Conservation (phyloP, 2,329 filamentous ascomycete genomes). For the Shiraia sp. region DNA sequence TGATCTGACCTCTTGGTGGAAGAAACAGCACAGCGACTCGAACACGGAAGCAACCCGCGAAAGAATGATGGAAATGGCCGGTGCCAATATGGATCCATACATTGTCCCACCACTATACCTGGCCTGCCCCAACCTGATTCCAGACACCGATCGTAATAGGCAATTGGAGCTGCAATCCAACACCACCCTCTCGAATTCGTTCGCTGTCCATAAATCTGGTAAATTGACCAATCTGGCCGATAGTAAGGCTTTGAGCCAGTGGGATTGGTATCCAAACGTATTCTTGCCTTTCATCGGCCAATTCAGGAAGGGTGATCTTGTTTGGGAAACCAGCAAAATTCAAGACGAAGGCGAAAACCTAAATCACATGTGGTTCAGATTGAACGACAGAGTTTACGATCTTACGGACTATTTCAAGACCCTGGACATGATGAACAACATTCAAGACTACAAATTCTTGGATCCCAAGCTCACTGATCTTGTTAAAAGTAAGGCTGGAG, state of each 20-base stretch:
- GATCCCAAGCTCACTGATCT: constrained; percentile 68
- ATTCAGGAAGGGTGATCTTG: constrained; percentile 85
- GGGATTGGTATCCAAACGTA: constrained; percentile 74
- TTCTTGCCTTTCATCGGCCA: constrained; percentile 82
- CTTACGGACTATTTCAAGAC: constrained; percentile 91
- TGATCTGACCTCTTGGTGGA: constrained; percentile 89
- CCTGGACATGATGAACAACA: constrained; percentile 60
- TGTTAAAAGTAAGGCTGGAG: constrained; percentile 76
- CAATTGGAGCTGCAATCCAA: constrained; percentile 66
- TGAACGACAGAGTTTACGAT: constrained; percentile 80
- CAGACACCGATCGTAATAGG: constrained; percentile 46
- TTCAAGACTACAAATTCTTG: constrained; percentile 69
- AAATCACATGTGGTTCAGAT: constrained; percentile 77
- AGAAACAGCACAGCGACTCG: constrained; percentile 78
- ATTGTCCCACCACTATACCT: constrained; percentile 77
- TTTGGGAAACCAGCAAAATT: constrained; percentile 67
- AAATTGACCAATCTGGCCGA: constrained; percentile 56
- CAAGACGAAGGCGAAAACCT: constrained; percentile 67
- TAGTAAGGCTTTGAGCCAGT: constrained; percentile 60
- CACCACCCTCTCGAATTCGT: constrained; percentile 59
- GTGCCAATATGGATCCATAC: constrained; percentile 79
- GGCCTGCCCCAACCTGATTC: constrained; percentile 75
- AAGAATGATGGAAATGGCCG: constrained; percentile 77
- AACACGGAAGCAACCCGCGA: constrained; percentile 61
- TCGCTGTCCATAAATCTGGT: constrained; percentile 74